These are phyloP conservation scores for Paecilomyces fulvus DNA, from an alignment of 2,329 filamentous ascomycete species.

Conservation along the genomic window DNA sequence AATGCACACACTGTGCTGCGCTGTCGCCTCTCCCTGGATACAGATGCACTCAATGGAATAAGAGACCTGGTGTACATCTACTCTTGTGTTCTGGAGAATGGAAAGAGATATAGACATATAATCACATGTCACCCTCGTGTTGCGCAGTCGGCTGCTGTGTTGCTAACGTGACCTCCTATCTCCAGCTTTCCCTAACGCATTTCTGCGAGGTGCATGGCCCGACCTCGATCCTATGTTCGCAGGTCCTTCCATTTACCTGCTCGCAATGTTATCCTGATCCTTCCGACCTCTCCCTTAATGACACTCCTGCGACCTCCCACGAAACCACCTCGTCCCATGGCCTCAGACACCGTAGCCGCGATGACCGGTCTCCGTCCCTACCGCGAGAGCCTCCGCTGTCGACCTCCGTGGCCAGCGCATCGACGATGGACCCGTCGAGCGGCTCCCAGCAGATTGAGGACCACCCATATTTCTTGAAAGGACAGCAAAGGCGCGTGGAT, in stretches of 20 bases:
- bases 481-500: conserved; percentile 31
- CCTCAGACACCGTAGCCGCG: conserved; percentile 8
- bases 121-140: background rate
- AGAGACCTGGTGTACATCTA: background rate
- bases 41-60: background rate
- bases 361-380: conserved; percentile 10
- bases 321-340: conserved; percentile 19
- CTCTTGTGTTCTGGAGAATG: background rate
- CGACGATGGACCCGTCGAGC: conserved; percentile 9
- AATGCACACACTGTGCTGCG: background rate
- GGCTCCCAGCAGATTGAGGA: conserved; percentile 32
- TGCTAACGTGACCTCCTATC: background rate
- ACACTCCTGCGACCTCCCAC: conserved; percentile 29
- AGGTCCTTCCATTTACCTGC: conserved; percentile 48
- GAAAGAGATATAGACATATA: background rate
- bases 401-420: conserved; percentile 18
- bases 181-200: conserved; percentile 52
- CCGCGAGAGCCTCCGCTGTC: conserved; percentile 14
- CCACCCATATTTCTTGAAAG: conserved; percentile 44
- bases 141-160: background rate
- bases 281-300: conserved; percentile 32
- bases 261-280: conserved; percentile 41
- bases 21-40: background rate
- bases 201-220: conserved; percentile 57
- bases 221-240: conserved; percentile 54